Evolutionary conservation across 768 basidiomycete species (phyloP).

Genomic region (Hygrophoropsis aurantiaca): DNA sequence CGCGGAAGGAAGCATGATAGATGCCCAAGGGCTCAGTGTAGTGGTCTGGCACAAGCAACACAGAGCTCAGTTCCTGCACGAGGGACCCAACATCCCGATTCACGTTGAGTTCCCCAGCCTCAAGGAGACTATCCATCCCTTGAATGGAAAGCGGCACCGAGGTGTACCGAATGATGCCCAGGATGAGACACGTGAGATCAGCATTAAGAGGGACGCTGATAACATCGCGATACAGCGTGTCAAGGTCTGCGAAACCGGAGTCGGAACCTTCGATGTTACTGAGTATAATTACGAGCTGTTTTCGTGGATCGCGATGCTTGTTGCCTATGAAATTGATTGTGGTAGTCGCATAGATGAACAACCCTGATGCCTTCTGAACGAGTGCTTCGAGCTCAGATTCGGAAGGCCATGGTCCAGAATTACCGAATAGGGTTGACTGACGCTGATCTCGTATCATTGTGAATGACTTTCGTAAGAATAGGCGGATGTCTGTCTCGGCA

Average conservation of each 20-base stretch:
- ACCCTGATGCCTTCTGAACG: slow-evolving; percentile 16
- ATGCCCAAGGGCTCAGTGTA: not conserved
- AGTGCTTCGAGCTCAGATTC: slow-evolving; percentile 15
- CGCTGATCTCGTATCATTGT: slow-evolving; percentile 12
- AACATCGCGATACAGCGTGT: slow-evolving; percentile 14
- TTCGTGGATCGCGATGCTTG: slow-evolving; percentile 15
- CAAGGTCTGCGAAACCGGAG: slow-evolving; percentile 13
- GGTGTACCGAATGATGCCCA: slow-evolving; percentile 16
- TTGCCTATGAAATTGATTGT: slow-evolving; percentile 24
- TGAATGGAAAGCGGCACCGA: slow-evolving; percentile 11
- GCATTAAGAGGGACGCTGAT: slow-evolving; percentile 12
- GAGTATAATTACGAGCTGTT: slow-evolving; percentile 11
- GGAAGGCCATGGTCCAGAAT: slow-evolving; percentile 22
- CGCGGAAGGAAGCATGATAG: slow-evolving; percentile 1
- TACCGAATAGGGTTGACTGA: slow-evolving; percentile 6
- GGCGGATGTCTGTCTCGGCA: slow-evolving; percentile 21
- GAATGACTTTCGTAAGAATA: slow-evolving; percentile 19
- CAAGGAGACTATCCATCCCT: slow-evolving; percentile 8
- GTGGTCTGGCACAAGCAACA: not conserved
- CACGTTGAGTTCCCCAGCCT: slow-evolving; percentile 9
- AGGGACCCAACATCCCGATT: slow-evolving; percentile 15
- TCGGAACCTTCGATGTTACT: slow-evolving; percentile 5
- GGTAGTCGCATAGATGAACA: slow-evolving; percentile 28
- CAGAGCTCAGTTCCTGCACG: slow-evolving; percentile 15
- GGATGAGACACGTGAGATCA: slow-evolving; percentile 14